phyloP scores from a whole-genome alignment of 1,284 basidiomycete species.

The Heterobasidion irregulare region DNA sequence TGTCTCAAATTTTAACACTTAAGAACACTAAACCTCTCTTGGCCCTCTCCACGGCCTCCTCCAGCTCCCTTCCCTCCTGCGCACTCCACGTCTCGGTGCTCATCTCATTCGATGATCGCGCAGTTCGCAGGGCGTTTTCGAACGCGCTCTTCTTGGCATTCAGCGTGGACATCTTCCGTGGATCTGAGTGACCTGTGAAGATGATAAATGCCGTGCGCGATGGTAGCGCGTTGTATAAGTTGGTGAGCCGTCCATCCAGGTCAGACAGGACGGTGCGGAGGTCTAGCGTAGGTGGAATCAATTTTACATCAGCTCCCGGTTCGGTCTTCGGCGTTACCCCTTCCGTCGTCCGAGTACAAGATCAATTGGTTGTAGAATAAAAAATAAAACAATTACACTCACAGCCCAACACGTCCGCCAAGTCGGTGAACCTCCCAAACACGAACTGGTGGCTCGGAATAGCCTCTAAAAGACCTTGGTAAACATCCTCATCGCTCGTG shows the following conservation, averaged over 20 bases:
- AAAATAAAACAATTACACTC: constrained; percentile 21
- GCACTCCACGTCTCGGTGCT: constrained; percentile 49
- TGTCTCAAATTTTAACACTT: constrained; percentile 44
- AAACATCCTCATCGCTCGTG: constrained; percentile 65
- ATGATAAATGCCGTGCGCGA: constrained; percentile 74
- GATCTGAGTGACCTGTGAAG: constrained; percentile 83
- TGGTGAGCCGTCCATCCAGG: constrained; percentile 54
- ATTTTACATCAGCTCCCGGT: constrained; percentile 20
- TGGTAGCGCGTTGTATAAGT: constrained; percentile 64
- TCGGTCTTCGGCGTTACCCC: constrained; percentile 51
- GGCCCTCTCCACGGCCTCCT: constrained; percentile 70
- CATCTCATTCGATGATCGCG: constrained; percentile 16
- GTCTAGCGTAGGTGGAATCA: constrained; percentile 14
- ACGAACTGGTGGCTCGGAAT: constrained; percentile 68
- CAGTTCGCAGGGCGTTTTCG: constrained; percentile 56
- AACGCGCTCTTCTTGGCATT: constrained; percentile 64
- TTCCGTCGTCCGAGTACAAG: constrained; percentile 15
- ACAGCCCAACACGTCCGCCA: constrained; percentile 78
- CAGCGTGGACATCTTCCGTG: constrained; percentile 66
- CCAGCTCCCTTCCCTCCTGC: constrained; percentile 68
- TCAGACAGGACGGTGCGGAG: constrained; percentile 23
- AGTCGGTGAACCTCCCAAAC: constrained; percentile 74
- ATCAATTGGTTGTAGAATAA: neutral
- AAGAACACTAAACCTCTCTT: constrained; percentile 80
- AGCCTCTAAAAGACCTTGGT: constrained; percentile 54